Evolutionary conservation across 2,329 filamentous ascomycete genomes (phyloP).

Genomic region (Sordariomycetes sp.): DNA sequence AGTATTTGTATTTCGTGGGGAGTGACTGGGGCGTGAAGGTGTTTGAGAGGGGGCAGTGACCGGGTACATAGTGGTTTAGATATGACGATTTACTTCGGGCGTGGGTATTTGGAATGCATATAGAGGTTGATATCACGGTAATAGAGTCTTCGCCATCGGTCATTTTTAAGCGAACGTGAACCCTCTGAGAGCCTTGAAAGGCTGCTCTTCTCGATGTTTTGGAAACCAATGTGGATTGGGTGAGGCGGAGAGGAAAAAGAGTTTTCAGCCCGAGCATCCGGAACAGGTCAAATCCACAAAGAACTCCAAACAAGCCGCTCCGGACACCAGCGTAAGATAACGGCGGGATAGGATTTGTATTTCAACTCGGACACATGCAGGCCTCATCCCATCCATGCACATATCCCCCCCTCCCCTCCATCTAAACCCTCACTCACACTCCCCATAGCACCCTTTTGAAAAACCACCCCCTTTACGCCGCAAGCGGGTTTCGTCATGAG

Average conservation of each 20-base stretch:
- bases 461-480: background rate
- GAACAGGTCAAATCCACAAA: background rate
- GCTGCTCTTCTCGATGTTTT: too few relatives aligned
- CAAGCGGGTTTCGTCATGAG: background rate
- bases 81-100: background rate
- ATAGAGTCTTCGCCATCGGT: background rate
- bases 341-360: background rate
- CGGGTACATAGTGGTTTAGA: background rate
- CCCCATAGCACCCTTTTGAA: conserved; percentile 13
- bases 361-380: background rate
- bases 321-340: background rate
- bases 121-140: background rate
- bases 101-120: background rate
- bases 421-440: background rate
- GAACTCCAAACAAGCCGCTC: background rate
- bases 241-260: too few relatives aligned
- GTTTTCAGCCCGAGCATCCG: background rate
- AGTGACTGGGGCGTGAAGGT: conserved; percentile 72
- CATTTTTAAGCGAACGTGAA: background rate
- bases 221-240: too few relatives aligned
- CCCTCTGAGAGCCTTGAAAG: background rate
- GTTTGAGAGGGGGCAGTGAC: conserved; percentile 61
- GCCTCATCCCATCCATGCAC: background rate
- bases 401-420: background rate
- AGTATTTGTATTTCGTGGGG: conserved; percentile 72